phyloP scores from a whole-genome alignment of 148 eudicot species.

The Rhododendron vialii region DNA sequence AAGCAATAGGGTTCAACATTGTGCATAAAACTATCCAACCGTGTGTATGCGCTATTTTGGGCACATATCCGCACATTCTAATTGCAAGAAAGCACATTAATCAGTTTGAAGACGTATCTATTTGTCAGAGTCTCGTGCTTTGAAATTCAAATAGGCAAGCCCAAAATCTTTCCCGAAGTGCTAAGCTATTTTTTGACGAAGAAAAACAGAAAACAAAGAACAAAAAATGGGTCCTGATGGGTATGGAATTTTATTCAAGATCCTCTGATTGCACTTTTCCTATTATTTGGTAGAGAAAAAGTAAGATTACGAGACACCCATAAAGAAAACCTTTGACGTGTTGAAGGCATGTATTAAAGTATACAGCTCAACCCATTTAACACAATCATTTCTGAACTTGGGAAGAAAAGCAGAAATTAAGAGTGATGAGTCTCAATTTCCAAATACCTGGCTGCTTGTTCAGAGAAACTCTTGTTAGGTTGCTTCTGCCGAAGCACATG shows the following conservation, averaged over 20 bases:
- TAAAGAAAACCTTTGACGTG: neutral
- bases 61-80: neutral
- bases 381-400: neutral
- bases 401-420: slow-evolving; percentile 4
- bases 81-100: neutral
- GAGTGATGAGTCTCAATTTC: neutral
- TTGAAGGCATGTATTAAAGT: neutral
- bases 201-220: neutral
- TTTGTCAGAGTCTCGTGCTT: neutral
- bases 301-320: neutral
- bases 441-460: slow-evolving; percentile 71
- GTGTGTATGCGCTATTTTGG: neutral
- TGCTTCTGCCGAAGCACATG: slow-evolving; percentile 83
- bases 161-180: neutral
- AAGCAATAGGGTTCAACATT: neutral
- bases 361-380: neutral
- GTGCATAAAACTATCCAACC: neutral
- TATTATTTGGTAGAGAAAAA: neutral
- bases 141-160: neutral
- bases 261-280: neutral
- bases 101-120: neutral
- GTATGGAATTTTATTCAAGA: neutral
- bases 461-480: slow-evolving; percentile 55
- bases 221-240: neutral
- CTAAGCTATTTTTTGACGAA: neutral